phyloP scores from a whole-genome alignment of 2,329 filamentous ascomycete genomes.

The Monosporascus sp. region DNA sequence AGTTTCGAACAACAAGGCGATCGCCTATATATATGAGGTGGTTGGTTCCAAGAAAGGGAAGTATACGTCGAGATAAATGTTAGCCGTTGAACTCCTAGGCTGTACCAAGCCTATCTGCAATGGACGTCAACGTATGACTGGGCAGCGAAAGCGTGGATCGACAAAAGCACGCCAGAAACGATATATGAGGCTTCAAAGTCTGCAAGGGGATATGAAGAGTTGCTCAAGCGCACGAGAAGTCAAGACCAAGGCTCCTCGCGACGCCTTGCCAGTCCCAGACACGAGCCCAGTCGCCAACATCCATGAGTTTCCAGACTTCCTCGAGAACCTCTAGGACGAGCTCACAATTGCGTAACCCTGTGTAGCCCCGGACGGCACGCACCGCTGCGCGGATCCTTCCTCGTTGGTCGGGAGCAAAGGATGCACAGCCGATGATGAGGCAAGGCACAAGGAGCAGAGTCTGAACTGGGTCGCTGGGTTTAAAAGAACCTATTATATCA shows the following conservation, averaged over 20 bases:
- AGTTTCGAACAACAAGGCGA: too few relatives aligned
- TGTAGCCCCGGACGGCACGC: conserved; percentile 49
- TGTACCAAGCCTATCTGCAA: too few relatives aligned
- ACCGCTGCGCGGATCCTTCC: conserved; percentile 46
- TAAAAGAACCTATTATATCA: conserved; percentile 48
- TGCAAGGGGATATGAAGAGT: too few relatives aligned
- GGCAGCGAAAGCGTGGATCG: too few relatives aligned
- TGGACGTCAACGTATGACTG: too few relatives aligned
- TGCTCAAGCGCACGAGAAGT: conserved; percentile 45
- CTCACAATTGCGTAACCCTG: conserved; percentile 54
- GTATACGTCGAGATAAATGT: too few relatives aligned
- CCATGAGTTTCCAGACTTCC: conserved; percentile 56
- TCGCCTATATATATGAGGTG: too few relatives aligned
- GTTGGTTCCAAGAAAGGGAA: too few relatives aligned
- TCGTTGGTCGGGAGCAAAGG: conserved; percentile 47
- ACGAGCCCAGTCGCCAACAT: conserved; percentile 47
- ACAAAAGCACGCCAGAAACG: too few relatives aligned
- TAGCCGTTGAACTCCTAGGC: too few relatives aligned
- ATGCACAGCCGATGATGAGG: conserved; percentile 55
- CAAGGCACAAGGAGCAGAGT: conserved; percentile 56
- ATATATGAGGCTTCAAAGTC: too few relatives aligned
- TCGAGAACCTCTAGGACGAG: conserved; percentile 48
- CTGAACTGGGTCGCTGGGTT: conserved; percentile 52
- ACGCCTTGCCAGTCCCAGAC: conserved; percentile 62
- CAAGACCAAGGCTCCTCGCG: conserved; percentile 45